Conservation (phyloP, 352 stramenopile genomes). For the Globisporangium camurandrum region DNA sequence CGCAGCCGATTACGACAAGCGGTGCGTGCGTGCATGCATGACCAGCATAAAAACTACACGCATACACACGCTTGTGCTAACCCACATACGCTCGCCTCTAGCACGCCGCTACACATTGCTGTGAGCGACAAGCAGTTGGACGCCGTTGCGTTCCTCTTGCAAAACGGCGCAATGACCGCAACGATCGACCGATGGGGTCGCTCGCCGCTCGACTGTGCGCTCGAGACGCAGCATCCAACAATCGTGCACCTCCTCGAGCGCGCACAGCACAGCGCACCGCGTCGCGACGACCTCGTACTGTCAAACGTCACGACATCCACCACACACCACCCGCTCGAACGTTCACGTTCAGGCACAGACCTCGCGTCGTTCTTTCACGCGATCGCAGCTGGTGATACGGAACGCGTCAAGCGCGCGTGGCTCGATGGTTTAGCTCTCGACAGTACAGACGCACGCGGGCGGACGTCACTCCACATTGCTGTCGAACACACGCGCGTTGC, state of each 20-base stretch:
- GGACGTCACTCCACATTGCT: constrained; percentile 70
- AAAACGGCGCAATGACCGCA: constrained; percentile 43
- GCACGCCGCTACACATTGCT: constrained; percentile 70
- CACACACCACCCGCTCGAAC: constrained; percentile 7
- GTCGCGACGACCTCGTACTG: constrained; percentile 12
- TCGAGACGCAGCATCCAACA: constrained; percentile 39
- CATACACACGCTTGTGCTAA: not conserved
- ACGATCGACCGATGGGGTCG: constrained; percentile 61
- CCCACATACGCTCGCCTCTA: constrained; percentile 6
- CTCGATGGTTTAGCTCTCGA: constrained; percentile 59
- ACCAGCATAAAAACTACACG: not conserved
- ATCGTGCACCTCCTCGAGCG: constrained; percentile 44
- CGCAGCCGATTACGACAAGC: constrained; percentile 66
- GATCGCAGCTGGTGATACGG: constrained; percentile 52
- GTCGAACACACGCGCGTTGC: constrained; percentile 62
- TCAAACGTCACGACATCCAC: constrained; percentile 7
- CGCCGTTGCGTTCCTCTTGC: constrained; percentile 55
- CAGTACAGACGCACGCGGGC: constrained; percentile 34
- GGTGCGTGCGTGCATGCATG: constrained; percentile 17
- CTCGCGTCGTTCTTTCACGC: constrained; percentile 46
- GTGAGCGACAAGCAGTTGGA: constrained; percentile 51
- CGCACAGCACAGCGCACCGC: constrained; percentile 17
- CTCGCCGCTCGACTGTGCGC: constrained; percentile 59
- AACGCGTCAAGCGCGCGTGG: constrained; percentile 74
- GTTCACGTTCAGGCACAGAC: constrained; percentile 27